Evolutionary conservation across 164 flowering plant species (phyloP).

Genomic region (Saururus chinensis): DNA sequence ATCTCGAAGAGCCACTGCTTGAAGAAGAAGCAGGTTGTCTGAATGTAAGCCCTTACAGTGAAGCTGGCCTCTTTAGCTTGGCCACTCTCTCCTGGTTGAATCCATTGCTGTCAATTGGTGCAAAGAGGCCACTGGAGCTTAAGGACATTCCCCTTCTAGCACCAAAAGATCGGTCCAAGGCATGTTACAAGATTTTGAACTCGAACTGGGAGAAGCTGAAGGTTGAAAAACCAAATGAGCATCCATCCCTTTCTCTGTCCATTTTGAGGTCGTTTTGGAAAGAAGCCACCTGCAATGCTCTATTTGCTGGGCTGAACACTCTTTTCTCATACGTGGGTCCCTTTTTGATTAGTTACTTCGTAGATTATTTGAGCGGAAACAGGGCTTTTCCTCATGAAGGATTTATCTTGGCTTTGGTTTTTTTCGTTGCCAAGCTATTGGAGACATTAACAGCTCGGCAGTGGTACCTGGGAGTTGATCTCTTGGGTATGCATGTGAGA

Average conservation of each 20-base stretch:
- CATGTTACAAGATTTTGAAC: slow-evolving; percentile 66
- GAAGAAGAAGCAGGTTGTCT: slow-evolving; percentile 91
- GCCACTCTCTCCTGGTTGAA: slow-evolving; percentile 88
- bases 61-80: slow-evolving; percentile 73
- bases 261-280: slow-evolving; percentile 83
- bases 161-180: slow-evolving; percentile 70
- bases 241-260: slow-evolving; percentile 81
- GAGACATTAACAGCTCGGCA: slow-evolving; percentile 84
- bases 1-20: slow-evolving; percentile 77
- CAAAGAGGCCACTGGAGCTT: slow-evolving; percentile 88
- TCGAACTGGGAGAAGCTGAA: slow-evolving; percentile 85
- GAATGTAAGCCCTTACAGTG: slow-evolving; percentile 76
- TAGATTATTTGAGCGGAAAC: slow-evolving; percentile 72
- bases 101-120: slow-evolving; percentile 73
- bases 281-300: slow-evolving; percentile 91
- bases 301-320: slow-evolving; percentile 78
- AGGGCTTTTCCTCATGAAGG: slow-evolving; percentile 71
- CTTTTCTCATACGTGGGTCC: slow-evolving; percentile 96
- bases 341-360: slow-evolving; percentile 82
- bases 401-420: slow-evolving; percentile 67
- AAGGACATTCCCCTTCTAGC: slow-evolving; percentile 92
- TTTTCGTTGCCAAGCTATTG: slow-evolving; percentile 71
- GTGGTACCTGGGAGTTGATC: slow-evolving; percentile 95
- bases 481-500: slow-evolving; percentile 93
- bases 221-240: slow-evolving; percentile 49